Conservation (phyloP, 805 yeast genomes). For the Candida alai region DNA sequence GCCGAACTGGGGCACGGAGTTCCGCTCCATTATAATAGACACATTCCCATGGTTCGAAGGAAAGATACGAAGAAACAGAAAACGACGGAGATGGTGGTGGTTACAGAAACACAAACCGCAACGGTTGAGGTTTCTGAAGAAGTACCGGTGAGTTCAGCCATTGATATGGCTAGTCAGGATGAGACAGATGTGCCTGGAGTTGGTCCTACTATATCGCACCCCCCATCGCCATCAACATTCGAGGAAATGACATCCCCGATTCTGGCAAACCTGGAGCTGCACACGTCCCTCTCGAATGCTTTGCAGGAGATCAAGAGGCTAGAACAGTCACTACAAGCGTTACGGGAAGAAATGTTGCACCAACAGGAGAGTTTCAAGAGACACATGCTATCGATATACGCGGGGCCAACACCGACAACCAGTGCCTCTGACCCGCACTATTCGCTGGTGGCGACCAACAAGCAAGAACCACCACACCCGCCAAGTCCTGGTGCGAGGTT, state of each 20-base stretch:
- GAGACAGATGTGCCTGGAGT: too few species aligned
- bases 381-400: constrained; percentile 3
- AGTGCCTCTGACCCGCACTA: too few species aligned
- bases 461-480: constrained; percentile 4
- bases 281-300: constrained; percentile 3
- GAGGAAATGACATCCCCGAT: too few species aligned
- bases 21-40: constrained; percentile 6
- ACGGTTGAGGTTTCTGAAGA: too few species aligned
- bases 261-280: too few species aligned
- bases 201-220: too few species aligned
- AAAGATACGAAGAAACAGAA: constrained; percentile 1
- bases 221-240: too few species aligned
- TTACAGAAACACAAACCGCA: too few species aligned
- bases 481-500: constrained; percentile 1
- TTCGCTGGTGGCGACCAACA: too few species aligned
- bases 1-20: constrained; percentile 6
- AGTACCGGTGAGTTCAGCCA: too few species aligned
- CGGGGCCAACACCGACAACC: neutral
- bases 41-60: constrained; percentile 3
- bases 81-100: neutral
- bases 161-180: too few species aligned
- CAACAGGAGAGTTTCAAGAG: constrained; percentile 6
- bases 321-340: constrained; percentile 4
- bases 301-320: constrained; percentile 7
- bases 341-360: constrained; percentile 5